These are phyloP conservation scores for Saccharomycopsis sp. DNA, from an alignment of 805 yeast species.

Conservation along the genomic window DNA sequence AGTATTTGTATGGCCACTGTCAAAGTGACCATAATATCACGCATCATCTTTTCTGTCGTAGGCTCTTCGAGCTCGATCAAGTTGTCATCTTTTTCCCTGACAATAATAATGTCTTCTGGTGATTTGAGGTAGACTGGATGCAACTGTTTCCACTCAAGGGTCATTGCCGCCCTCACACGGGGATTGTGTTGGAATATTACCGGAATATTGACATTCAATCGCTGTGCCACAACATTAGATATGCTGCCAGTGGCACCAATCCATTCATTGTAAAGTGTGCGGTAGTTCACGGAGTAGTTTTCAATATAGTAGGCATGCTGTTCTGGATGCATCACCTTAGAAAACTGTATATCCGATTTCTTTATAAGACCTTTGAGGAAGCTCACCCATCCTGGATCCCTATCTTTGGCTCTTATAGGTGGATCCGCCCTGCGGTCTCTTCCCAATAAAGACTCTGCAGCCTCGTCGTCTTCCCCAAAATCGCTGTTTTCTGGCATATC, in stretches of 20 bases:
- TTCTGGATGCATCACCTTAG: not conserved
- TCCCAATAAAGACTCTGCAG: not conserved
- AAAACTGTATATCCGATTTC: not conserved
- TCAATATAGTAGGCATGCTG: not conserved
- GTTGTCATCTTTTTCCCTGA: not conserved
- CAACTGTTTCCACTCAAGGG: not conserved
- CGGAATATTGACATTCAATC: constrained; percentile 3
- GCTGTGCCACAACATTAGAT: not conserved
- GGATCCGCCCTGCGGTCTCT: too few relatives aligned
- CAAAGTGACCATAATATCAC: not conserved
- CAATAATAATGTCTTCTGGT: not conserved
- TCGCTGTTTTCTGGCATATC: too few relatives aligned
- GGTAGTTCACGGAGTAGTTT: not conserved
- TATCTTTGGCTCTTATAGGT: not conserved
- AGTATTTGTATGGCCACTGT: not conserved
- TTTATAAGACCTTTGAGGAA: not conserved
- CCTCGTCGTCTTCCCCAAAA: not conserved
- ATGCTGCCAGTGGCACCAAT: not conserved
- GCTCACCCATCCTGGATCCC: not conserved
- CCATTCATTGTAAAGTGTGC: constrained; percentile 5
- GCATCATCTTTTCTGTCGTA: not conserved
- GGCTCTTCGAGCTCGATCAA: not conserved
- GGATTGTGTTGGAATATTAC: not conserved
- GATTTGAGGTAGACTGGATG: not conserved
- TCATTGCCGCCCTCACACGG: not conserved